phyloP scores from a whole-genome alignment of 2,329 filamentous ascomycete genomes.

The Ilyonectria destructans region DNA sequence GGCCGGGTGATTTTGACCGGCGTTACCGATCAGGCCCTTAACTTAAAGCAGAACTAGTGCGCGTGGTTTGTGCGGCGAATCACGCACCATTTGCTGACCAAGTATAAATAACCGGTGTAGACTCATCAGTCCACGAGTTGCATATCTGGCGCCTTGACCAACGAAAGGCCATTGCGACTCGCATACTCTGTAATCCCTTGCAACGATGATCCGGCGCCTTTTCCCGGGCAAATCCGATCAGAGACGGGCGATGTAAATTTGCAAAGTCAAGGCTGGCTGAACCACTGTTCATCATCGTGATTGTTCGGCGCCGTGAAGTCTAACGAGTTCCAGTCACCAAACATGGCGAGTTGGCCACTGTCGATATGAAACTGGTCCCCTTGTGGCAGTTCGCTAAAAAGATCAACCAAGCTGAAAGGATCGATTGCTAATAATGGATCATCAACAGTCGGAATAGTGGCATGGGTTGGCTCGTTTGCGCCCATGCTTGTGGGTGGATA shows the following conservation, averaged over 20 bases:
- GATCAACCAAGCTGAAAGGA: neutral
- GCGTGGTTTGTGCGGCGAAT: too few species aligned
- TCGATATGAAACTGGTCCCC: neutral
- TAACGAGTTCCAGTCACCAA: neutral
- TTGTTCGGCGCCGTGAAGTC: neutral
- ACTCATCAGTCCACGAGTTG: too few species aligned
- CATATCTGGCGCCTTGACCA: too few species aligned
- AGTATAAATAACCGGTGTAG: too few species aligned
- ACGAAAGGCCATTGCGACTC: too few species aligned
- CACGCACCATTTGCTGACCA: too few species aligned
- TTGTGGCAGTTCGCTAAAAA: neutral
- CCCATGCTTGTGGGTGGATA: neutral
- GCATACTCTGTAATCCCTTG: too few species aligned
- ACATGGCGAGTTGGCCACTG: neutral
- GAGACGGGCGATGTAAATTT: neutral
- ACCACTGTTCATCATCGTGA: neutral
- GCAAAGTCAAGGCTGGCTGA: slow-evolving; percentile 1
- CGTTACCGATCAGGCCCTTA: too few species aligned
- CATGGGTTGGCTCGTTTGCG: neutral
- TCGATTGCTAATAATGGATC: neutral
- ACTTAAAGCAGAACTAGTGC: too few species aligned
- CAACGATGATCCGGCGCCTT: too few species aligned
- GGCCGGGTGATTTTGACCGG: too few species aligned
- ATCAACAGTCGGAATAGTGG: neutral
- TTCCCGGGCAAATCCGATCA: too few species aligned